Percentiles rank a stretch among this genome's conserved stretches.
Conservation (phyloP, 257 asterid species). For the Solanum lycopersicoides region DNA sequence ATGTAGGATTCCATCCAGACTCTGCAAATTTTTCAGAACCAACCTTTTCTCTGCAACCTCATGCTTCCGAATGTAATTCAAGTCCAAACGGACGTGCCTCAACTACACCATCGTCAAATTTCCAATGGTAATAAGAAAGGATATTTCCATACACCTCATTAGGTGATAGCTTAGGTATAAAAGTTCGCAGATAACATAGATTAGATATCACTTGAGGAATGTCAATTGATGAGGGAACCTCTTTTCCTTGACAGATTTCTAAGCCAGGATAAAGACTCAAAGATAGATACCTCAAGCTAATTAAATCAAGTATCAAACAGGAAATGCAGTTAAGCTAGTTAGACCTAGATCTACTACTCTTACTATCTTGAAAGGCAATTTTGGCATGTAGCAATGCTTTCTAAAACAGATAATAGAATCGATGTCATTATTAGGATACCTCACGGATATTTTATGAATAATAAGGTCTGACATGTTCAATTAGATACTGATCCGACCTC, state of each 20-base stretch:
- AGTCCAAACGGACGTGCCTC: not conserved
- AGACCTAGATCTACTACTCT: too few relatives aligned
- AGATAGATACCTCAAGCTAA: not conserved
- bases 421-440: too few relatives aligned
- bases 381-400: too few relatives aligned
- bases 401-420: too few relatives aligned
- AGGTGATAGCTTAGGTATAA: not conserved
- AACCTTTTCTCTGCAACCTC: not conserved
- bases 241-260: not conserved
- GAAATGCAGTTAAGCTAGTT: too few relatives aligned
- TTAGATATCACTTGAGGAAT: not conserved
- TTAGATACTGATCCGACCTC: too few relatives aligned
- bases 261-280: not conserved
- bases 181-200: not conserved
- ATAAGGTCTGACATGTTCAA: too few relatives aligned
- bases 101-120: not conserved
- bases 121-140: not conserved
- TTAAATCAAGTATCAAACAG: too few relatives aligned
- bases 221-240: not conserved
- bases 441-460: too few relatives aligned
- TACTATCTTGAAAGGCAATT: too few relatives aligned
- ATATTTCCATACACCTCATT: not conserved
- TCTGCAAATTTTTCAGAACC: not conserved
- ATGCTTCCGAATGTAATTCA: not conserved
- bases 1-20: not conserved